Evolutionary conservation across 495 filamentous ascomycete species (phyloP).

Genomic region (Podospora australis): DNA sequence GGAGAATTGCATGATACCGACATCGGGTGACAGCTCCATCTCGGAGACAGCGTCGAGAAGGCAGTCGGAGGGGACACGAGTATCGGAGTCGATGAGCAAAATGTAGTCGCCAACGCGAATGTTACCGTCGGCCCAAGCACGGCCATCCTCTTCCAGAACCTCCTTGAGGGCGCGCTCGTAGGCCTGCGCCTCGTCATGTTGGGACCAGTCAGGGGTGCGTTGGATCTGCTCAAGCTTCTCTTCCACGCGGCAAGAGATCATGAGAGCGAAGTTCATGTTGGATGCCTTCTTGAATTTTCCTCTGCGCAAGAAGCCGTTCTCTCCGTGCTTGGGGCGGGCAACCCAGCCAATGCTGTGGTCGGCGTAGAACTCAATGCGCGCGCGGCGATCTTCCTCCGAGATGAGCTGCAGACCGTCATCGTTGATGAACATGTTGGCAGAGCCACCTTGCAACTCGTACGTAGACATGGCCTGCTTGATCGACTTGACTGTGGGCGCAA

Average conservation of each 20-base stretch:
- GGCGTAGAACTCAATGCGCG: conserved; percentile 60
- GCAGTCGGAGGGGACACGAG: conserved; percentile 67
- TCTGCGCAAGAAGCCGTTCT: conserved; percentile 54
- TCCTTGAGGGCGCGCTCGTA: conserved; percentile 63
- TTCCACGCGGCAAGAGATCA: conserved; percentile 69
- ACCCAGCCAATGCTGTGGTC: conserved; percentile 79
- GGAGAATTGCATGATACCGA: conserved; percentile 74
- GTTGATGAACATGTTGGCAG: conserved; percentile 75
- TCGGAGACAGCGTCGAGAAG: conserved; percentile 70
- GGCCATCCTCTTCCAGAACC: conserved; percentile 61
- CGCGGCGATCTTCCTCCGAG: conserved; percentile 56
- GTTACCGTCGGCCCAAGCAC: conserved; percentile 76
- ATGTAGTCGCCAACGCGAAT: conserved; percentile 77
- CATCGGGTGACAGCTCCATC: conserved; percentile 74
- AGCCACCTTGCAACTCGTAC: conserved; percentile 74
- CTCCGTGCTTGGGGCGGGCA: conserved; percentile 58
- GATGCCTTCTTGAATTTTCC: conserved; percentile 73
- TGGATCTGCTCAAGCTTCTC: conserved; percentile 54
- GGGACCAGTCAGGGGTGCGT: conserved; percentile 56
- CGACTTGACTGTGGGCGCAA: conserved; percentile 61
- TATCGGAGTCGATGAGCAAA: conserved; percentile 69
- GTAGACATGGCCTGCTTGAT: conserved; percentile 70
- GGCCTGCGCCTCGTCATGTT: conserved; percentile 61
- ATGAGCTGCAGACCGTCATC: conserved; percentile 72
- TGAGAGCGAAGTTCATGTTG: conserved; percentile 79